These are phyloP conservation scores for Venturia aucupariae DNA, from an alignment of 2,329 filamentous ascomycete genomes.

Conservation along the genomic window DNA sequence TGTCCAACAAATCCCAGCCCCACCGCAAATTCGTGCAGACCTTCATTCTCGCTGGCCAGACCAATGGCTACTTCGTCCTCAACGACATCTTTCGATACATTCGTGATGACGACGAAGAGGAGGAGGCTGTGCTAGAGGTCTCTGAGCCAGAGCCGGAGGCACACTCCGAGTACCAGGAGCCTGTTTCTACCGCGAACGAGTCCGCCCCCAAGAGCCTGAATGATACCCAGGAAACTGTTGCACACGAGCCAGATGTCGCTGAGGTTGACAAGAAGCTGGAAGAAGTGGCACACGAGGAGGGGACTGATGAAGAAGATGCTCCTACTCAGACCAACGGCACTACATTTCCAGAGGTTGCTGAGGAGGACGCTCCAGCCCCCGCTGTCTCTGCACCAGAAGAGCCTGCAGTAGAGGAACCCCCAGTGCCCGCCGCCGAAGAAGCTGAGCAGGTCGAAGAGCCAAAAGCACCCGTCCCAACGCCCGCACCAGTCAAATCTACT, in stretches of 20 bases:
- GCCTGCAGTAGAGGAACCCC: conserved; percentile 18
- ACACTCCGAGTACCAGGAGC: conserved; percentile 33
- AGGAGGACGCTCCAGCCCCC: conserved; percentile 30
- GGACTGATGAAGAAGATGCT: conserved; percentile 22
- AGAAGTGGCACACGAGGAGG: conserved; percentile 37
- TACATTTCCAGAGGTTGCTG: conserved; percentile 25
- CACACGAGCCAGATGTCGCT: conserved; percentile 35
- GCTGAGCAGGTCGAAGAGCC: conserved; percentile 47
- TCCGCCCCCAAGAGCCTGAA: conserved; percentile 14
- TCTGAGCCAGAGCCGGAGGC: conserved; percentile 25
- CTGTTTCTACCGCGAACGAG: conserved; percentile 19
- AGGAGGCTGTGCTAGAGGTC: conserved; percentile 32
- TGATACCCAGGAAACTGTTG: conserved; percentile 22
- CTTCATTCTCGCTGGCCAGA: conserved; percentile 92
- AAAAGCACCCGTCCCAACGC: conserved; percentile 48
- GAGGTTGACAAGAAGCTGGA: conserved; percentile 68
- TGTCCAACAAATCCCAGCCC: conserved; percentile 84
- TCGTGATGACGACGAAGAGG: conserved; percentile 63
- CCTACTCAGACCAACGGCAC: conserved; percentile 29
- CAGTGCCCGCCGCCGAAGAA: conserved; percentile 20
- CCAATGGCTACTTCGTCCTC: conserved; percentile 93
- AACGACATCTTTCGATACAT: conserved; percentile 98
- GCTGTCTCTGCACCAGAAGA: conserved; percentile 20
- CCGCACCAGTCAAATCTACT: conserved; percentile 40
- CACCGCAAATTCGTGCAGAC: conserved; percentile 97